phyloP scores from a whole-genome alignment of 2,329 filamentous ascomycete species.

The Dactylonectria macrodidyma region DNA sequence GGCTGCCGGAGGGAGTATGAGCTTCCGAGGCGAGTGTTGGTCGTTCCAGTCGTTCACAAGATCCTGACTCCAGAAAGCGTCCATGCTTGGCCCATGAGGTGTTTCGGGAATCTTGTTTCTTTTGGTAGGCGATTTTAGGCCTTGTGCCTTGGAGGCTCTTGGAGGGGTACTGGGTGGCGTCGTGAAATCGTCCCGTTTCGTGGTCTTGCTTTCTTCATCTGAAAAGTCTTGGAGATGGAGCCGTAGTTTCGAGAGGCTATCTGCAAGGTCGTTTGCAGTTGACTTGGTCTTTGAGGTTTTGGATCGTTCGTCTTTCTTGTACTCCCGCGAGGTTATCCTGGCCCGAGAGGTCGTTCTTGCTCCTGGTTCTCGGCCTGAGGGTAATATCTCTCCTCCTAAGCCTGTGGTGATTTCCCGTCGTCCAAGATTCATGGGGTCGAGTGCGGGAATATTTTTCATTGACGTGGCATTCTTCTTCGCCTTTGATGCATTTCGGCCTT shows the following conservation, averaged over 20 bases:
- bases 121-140: constrained; percentile 52
- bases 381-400: not conserved
- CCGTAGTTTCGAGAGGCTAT: constrained; percentile 44
- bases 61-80: constrained; percentile 73
- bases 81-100: constrained; percentile 67
- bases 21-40: constrained; percentile 68
- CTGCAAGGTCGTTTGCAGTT: constrained; percentile 41
- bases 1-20: constrained; percentile 47
- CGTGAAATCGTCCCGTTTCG: constrained; percentile 30
- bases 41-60: constrained; percentile 76
- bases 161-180: constrained; percentile 45
- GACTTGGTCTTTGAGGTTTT: constrained; percentile 10
- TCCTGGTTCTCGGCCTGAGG: constrained; percentile 9
- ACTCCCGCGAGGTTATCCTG: constrained; percentile 8
- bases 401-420: not conserved
- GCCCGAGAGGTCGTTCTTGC: constrained; percentile 15
- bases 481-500: not conserved
- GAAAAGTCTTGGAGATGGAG: constrained; percentile 44
- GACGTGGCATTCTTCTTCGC: constrained; percentile 6
- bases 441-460: constrained; percentile 22
- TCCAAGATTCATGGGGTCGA: constrained; percentile 10
- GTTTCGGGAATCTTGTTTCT: constrained; percentile 63
- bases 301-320: not conserved
- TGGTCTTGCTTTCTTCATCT: constrained; percentile 37
- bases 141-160: constrained; percentile 34